Conservation (phyloP, 208 protist species). For the Trypanosoma avium region DNA sequence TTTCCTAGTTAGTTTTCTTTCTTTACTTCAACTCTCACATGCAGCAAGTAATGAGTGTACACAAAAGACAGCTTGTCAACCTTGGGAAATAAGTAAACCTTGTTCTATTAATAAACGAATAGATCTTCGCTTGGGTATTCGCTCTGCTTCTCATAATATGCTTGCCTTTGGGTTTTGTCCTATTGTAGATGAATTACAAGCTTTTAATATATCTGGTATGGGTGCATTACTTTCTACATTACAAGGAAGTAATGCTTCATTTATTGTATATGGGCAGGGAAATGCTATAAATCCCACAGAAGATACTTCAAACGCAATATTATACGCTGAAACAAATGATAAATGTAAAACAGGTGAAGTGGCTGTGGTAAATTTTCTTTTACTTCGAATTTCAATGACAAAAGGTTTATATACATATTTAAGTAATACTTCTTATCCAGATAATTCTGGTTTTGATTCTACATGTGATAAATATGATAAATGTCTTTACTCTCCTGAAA, state of each 20-base stretch:
- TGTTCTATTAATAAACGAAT: slow-evolving; percentile 17
- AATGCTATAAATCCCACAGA: slow-evolving; percentile 4
- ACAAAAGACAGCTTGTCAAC: slow-evolving; percentile 22
- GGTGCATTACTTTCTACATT: slow-evolving; percentile 2
- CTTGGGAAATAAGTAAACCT: slow-evolving; percentile 11
- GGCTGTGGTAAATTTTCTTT: slow-evolving; percentile 26
- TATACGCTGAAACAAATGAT: slow-evolving; percentile 10
- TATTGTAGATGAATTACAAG: slow-evolving; percentile 29
- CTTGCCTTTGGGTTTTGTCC: slow-evolving; percentile 29
- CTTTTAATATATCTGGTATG: slow-evolving; percentile 23
- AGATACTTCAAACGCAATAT: slow-evolving; percentile 9
- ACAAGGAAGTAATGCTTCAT: not conserved
- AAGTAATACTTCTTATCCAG: slow-evolving; percentile 18
- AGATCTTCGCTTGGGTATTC: slow-evolving; percentile 25
- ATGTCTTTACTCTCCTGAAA: slow-evolving; percentile 14
- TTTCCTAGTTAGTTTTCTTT: not conserved
- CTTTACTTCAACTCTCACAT: not conserved
- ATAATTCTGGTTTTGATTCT: slow-evolving; percentile 17
- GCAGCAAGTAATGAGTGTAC: slow-evolving; percentile 8
- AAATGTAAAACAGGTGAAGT: slow-evolving; percentile 1
- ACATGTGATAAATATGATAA: slow-evolving; percentile 22
- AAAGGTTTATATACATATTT: slow-evolving; percentile 19
- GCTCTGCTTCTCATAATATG: not conserved
- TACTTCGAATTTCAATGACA: slow-evolving; percentile 24
- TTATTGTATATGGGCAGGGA: slow-evolving; percentile 32